A percentile compares a stretch with the other conserved stretches of the same genome.
Evolutionary conservation across 2,329 filamentous ascomycete genomes (phyloP).

Genomic region (Diaporthe sp.): DNA sequence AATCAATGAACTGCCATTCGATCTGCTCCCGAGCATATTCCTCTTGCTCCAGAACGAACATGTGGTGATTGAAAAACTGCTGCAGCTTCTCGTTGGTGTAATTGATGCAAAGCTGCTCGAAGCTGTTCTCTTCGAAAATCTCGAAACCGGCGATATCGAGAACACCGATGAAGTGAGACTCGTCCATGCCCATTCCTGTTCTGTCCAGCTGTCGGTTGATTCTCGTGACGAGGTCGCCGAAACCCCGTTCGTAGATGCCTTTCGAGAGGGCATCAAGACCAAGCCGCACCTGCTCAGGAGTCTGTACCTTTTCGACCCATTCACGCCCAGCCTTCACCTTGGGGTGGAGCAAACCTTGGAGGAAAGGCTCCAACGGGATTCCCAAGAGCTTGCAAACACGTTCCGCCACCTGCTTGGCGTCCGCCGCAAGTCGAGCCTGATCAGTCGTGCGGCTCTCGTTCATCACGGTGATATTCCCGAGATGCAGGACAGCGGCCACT

Average conservation of each 20-base stretch:
- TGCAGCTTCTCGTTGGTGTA: slow-evolving; percentile 99
- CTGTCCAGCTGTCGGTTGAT: slow-evolving; percentile 95
- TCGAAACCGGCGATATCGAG: slow-evolving; percentile 99
- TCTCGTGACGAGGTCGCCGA: slow-evolving; percentile 90
- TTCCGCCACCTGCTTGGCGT: slow-evolving; percentile 80
- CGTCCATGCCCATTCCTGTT: slow-evolving; percentile 85
- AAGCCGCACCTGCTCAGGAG: slow-evolving; percentile 93
- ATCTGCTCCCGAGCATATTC: slow-evolving; percentile 98
- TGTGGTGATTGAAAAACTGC: slow-evolving; percentile 99
- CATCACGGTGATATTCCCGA: slow-evolving; percentile 90
- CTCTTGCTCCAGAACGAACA: slow-evolving; percentile 99
- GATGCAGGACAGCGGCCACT: slow-evolving; percentile 90
- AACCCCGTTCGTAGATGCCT: slow-evolving; percentile 96
- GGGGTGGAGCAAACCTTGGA: slow-evolving; percentile 90
- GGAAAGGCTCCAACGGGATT: slow-evolving; percentile 86
- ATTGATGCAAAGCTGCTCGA: slow-evolving; percentile 99
- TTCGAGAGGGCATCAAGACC: slow-evolving; percentile 93
- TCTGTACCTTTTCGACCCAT: slow-evolving; percentile 99
- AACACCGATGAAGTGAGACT: slow-evolving; percentile 96
- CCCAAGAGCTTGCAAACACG: slow-evolving; percentile 88
- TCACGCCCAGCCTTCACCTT: slow-evolving; percentile 95
- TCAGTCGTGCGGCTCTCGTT: slow-evolving; percentile 94
- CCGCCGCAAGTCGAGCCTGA: slow-evolving; percentile 85
- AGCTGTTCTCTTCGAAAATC: slow-evolving; percentile 98
- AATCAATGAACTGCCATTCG: slow-evolving; percentile 99